Base-by-base conservation (phyloP, 2,329 filamentous ascomycete species). In the Apiospora kogelbergensis region DNA sequence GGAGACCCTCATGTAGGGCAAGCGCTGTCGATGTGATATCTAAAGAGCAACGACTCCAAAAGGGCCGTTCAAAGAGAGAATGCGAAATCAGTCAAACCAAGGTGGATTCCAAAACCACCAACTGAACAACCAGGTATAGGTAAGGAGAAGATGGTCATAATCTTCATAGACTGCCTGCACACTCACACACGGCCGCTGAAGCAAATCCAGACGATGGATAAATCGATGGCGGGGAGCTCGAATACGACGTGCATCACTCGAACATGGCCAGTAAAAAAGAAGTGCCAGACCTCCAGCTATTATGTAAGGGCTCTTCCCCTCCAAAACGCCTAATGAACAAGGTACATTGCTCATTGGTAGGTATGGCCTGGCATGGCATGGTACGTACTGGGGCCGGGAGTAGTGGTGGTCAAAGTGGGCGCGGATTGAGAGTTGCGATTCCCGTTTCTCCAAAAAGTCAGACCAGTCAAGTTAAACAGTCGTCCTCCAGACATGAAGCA, bases 401-500 rank as follows among this genome's bases (percentile, higher is more conserved):
- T 57, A 57, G 48, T 57, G 48, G 48, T 60, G 53, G 30, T 60
- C 53, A 60, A 60, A 60, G 53, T 60, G 53, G 53, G 53, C 53
- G 53, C 53, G 53, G 53, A 60, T 37, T n/a, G 53, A 60, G 53
- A 60, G 53, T 60, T 60, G 53, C 53, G 53, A 60, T 60, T 60
- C 53, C 53, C 53, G 53, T 60, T 57, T 60, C 53, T 60, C 53
- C 53, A 60, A 60, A 60, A 60, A 60, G 53, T 60, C 53, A 60
- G 53, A 60, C 53, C 53, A 60, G 53, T 60, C 30, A 37, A 60
- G 53, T 60, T 60, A 60, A 60, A 60, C 53, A 37, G 53, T 37
- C 53, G 53, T 37, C 53, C 33, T 20, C 26, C 30, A 57, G 53
- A 60, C 53, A 60, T 37, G 53, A 60, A 37, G 30, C 26, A 60